Conservation (phyloP, 805 yeast species). For the Candida khao-thaluensis region DNA sequence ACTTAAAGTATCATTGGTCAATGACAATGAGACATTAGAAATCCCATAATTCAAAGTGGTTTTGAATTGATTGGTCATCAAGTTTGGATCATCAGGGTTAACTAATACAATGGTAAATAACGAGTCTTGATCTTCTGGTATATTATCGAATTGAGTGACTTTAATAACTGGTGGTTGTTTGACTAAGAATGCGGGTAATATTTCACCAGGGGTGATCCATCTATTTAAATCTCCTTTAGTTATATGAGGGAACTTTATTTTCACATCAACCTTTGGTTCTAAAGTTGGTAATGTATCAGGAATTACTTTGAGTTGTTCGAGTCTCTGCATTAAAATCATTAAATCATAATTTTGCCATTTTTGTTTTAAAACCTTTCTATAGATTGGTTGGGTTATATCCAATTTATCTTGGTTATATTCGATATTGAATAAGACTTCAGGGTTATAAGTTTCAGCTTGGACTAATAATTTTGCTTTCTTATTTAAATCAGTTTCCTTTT, state of each 20-base stretch:
- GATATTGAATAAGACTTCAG: conserved; percentile 77
- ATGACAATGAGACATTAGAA: conserved; percentile 59
- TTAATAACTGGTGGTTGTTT: conserved; percentile 73
- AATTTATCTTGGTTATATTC: conserved; percentile 44
- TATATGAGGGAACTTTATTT: conserved; percentile 71
- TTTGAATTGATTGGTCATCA: conserved; percentile 61
- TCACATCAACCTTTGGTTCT: conserved; percentile 74
- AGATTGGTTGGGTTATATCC: conserved; percentile 78
- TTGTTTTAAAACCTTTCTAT: conserved; percentile 61
- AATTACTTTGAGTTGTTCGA: conserved; percentile 78
- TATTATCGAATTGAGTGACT: conserved; percentile 65
- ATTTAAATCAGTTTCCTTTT: conserved; percentile 22
- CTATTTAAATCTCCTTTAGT: conserved; percentile 50
- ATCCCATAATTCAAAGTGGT: conserved; percentile 80
- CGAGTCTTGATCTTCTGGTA: conserved; percentile 34
- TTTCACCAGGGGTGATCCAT: conserved; percentile 78
- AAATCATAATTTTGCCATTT: conserved; percentile 72
- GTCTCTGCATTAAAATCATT: conserved; percentile 86
- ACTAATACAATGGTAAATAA: conserved; percentile 77
- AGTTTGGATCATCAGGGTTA: conserved; percentile 89
- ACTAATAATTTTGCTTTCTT: conserved; percentile 33
- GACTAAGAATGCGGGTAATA: conserved; percentile 72
- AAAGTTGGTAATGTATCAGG: conserved; percentile 95
- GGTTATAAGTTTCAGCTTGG: conserved; percentile 72
- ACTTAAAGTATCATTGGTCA: conserved; percentile 56